A percentile compares a stretch with the other conserved stretches of the same genome.
Conservation (phyloP, 2,329 filamentous ascomycete species). For the Elsinoe necatrix region DNA sequence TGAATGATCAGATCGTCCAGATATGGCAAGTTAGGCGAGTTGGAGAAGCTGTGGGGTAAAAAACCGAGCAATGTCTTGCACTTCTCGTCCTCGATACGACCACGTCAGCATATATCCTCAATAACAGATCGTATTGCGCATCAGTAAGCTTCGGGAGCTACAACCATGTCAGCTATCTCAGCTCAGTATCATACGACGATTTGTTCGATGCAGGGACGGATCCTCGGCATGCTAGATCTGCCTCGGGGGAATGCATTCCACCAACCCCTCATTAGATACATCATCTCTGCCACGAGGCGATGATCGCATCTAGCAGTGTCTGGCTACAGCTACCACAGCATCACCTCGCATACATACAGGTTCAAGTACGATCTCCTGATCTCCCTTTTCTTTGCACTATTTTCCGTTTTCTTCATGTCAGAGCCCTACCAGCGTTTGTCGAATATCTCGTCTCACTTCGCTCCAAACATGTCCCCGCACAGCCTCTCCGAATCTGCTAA, state of each 20-base stretch:
- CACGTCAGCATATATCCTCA: no score
- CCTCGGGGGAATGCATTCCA: slow-evolving; percentile 5
- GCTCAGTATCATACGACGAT: neutral
- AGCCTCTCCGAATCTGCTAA: neutral
- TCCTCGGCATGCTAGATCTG: slow-evolving; percentile 3
- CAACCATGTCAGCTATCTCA: neutral
- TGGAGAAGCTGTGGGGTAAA: neutral
- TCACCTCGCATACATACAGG: neutral
- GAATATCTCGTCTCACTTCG: neutral
- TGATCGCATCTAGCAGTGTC: slow-evolving; percentile 7
- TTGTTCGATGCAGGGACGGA: neutral
- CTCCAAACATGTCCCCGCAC: neutral
- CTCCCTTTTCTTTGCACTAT: neutral
- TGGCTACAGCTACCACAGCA: neutral
- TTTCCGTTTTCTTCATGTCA: neutral
- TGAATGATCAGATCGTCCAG: neutral
- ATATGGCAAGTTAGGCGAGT: neutral
- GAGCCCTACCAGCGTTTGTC: neutral
- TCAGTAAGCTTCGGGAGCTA: no score
- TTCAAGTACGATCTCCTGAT: neutral
- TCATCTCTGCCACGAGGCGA: slow-evolving; percentile 3
- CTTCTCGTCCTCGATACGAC: neutral
- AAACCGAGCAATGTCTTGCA: neutral
- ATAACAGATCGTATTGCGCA: no score
- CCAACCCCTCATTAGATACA: slow-evolving; percentile 11